Evolutionary conservation across 2,329 filamentous ascomycete species (phyloP), one percentile per base, ranked within the genome.

Genomic region (Ascochyta clinopodiicola): DNA sequence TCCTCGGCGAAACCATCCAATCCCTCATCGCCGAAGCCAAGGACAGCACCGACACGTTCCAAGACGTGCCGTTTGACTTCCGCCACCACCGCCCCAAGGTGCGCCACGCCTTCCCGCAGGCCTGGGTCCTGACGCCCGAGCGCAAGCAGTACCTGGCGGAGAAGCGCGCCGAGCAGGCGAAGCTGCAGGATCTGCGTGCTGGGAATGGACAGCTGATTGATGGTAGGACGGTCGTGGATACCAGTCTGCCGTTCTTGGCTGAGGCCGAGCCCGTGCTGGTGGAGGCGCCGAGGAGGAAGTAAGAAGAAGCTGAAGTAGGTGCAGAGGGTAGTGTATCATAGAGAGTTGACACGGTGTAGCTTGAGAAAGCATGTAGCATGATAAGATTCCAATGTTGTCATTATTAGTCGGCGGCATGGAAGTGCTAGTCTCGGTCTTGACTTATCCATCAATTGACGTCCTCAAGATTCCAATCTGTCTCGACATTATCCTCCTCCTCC

Each of bases 1-100:
- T 95, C 74, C 82, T 99, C 21, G 89, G 87, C 48, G 91, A 96
- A 67, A 77, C 92, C 44, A 85, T 98, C 44, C 82, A 88, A 60
- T 85, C 82, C 44, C 79, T 99, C 62, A 79, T 99, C 56, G 80
- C 79, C 6, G 87, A 91, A 71, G 92, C 93, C 55, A 73, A 87
- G 81, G 88, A 96, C 71, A 81, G 84, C 22, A 84, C 79, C 34
- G 94, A 99, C 65, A 90, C 85, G 10, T 97, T 98, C 69, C 88
- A 88, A 62, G 95, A 99, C 73, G 79, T 99, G 27, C 94, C 95
- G 2, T 83, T 98, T 44, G 93, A 99, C 72, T 88, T 91, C 57
- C 84, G 95, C 67, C 94, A 98, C 76, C 88, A 94, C 80, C 88
- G 84, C 69, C 81, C 84, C 59, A 90, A 89, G 80, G 75, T 75